These are phyloP conservation scores for Ajuga chamaepitys DNA, from an alignment of 257 asterid genomes.

Conservation along the genomic window DNA sequence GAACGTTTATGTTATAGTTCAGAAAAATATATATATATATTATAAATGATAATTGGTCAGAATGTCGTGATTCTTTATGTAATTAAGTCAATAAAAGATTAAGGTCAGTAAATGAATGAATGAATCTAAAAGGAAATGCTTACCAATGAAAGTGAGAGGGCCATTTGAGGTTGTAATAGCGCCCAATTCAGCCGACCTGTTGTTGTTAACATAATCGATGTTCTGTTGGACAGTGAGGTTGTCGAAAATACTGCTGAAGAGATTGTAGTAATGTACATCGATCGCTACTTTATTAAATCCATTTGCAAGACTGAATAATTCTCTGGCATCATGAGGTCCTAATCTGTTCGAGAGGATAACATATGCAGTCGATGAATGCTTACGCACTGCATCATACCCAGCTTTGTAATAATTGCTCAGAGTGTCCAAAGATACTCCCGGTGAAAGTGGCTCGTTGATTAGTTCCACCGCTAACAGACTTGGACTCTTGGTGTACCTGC, in stretches of 20 bases:
- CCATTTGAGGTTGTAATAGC: slow-evolving; percentile 39
- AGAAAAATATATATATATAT: no score
- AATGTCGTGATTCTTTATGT: no score
- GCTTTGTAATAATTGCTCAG: slow-evolving; percentile 36
- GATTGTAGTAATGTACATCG: slow-evolving; percentile 65
- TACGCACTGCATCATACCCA: slow-evolving; percentile 47
- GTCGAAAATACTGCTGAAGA: slow-evolving; percentile 23
- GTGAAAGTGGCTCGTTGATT: slow-evolving; percentile 60
- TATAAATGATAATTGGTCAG: no score
- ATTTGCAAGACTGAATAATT: slow-evolving; percentile 40
- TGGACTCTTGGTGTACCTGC: slow-evolving; percentile 47
- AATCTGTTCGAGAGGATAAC: slow-evolving; percentile 55
- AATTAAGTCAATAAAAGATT: no score
- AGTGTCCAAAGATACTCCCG: slow-evolving; percentile 37
- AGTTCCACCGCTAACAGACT: slow-evolving; percentile 61
- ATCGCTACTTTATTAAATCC: slow-evolving; percentile 38
- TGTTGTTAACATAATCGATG: slow-evolving; percentile 34
- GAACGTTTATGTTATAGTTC: no score
- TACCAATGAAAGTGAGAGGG: slow-evolving; percentile 66
- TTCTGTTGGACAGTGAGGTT: slow-evolving; percentile 37
- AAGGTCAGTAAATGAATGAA: no score
- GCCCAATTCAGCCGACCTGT: slow-evolving; percentile 29
- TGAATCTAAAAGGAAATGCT: not conserved
- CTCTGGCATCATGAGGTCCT: slow-evolving; percentile 32
- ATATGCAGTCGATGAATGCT: slow-evolving; percentile 37